These are phyloP conservation scores for Pythium phragmiticola DNA, from an alignment of 352 stramenopile species.

Conservation along the genomic window DNA sequence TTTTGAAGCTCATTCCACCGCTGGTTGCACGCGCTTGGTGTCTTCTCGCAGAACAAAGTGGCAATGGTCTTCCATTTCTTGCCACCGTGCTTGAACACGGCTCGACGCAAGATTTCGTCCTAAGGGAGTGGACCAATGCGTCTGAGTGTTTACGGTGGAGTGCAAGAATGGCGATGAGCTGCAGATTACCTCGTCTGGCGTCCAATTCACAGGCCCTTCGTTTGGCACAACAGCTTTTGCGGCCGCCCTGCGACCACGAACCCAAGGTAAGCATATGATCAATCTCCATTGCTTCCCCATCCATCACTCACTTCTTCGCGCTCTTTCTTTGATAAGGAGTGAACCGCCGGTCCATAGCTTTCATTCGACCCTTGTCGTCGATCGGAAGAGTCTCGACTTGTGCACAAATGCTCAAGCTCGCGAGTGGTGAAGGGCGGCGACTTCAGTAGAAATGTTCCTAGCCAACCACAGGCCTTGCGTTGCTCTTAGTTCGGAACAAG, in stretches of 20 bases:
- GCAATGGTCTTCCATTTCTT: slow-evolving; percentile 83
- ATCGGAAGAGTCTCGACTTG: slow-evolving; percentile 7
- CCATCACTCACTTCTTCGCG: slow-evolving; percentile 32
- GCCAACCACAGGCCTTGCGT: neutral
- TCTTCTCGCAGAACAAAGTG: slow-evolving; percentile 44
- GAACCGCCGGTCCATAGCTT: slow-evolving; percentile 31
- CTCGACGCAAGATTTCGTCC: slow-evolving; percentile 67
- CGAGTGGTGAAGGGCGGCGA: slow-evolving; percentile 18
- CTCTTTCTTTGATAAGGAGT: slow-evolving; percentile 30
- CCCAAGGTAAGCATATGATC: slow-evolving; percentile 8
- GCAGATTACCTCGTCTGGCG: slow-evolving; percentile 39
- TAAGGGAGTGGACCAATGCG: neutral
- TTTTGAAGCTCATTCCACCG: slow-evolving; percentile 75
- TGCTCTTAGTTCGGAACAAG: slow-evolving; percentile 1
- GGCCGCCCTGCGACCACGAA: neutral
- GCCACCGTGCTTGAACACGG: slow-evolving; percentile 67
- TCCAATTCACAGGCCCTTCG: slow-evolving; percentile 28
- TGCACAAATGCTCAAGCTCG: slow-evolving; percentile 1
- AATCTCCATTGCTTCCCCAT: slow-evolving; percentile 9
- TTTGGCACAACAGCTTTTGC: neutral
- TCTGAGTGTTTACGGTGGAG: neutral
- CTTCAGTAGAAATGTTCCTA: neutral
- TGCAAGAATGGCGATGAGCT: neutral
- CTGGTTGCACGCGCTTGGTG: slow-evolving; percentile 51
- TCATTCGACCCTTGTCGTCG: neutral